Conservation (phyloP, 2,329 filamentous ascomycete species). For the Colletotrichum graminicola region DNA sequence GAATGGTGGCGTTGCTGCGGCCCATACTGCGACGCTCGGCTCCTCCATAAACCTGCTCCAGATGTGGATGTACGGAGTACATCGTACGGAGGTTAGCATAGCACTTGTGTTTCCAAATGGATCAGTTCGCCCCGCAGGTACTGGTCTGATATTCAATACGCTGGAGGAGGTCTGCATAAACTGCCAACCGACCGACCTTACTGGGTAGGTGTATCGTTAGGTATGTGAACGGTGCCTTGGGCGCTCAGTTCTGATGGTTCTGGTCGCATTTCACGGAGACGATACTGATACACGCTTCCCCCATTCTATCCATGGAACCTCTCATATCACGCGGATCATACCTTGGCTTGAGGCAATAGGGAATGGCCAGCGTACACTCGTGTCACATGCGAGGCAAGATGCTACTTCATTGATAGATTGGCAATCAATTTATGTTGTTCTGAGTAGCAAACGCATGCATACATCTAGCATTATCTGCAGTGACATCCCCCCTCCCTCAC, state of each 20-base stretch:
- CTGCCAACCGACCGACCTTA: no score
- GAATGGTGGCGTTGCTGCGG: slow-evolving; percentile 35
- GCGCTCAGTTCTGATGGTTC: not conserved
- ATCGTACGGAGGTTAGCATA: not conserved
- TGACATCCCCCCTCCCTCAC: slow-evolving; percentile 4
- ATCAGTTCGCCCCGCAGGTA: no score
- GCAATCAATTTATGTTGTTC: not conserved
- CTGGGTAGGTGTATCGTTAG: no score
- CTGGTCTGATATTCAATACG: no score
- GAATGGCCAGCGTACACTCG: not conserved
- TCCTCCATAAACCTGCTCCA: not conserved
- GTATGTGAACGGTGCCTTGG: no score
- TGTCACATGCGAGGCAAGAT: slow-evolving; percentile 10
- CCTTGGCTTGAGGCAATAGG: no score
- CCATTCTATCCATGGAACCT: slow-evolving; percentile 29
- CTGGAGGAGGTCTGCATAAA: no score
- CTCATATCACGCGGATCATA: not conserved
- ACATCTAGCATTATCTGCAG: not conserved
- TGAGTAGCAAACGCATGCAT: not conserved
- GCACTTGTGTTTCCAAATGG: not conserved
- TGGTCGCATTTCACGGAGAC: slow-evolving; percentile 23
- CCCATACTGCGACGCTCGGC: not conserved
- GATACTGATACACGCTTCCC: slow-evolving; percentile 20
- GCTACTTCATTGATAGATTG: not conserved
- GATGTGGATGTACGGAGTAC: no score